Evolutionary conservation across 2,329 filamentous ascomycete species (phyloP), one percentile per base, ranked within the genome.

Genomic region (Penicillium sp.): DNA sequence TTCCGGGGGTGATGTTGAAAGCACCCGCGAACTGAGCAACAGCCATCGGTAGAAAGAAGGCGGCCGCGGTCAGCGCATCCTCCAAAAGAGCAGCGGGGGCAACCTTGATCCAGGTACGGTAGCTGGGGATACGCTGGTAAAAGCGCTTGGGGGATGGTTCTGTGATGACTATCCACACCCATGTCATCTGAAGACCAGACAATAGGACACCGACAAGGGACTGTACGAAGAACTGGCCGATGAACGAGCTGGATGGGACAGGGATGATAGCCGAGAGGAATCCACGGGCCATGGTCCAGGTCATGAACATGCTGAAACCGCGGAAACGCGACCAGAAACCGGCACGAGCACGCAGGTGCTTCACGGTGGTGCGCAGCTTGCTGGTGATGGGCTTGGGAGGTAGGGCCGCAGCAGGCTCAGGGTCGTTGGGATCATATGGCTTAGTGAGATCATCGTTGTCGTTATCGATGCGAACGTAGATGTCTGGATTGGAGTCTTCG

Each of bases 151-250:
- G 70, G 55, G 84, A 87, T 5, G 86, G 85, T 52, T 85, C 80
- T 2, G 90, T 87, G 70, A 97, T 92, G 71, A 96, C 85, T 67
- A 90, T 87, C 73, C 96, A 91, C 3, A 92, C 90, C 91, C 92
- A 96, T 52, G 86, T 83, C 64, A 93, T 84, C 71, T 86, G 84
- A 57, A 93, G 74, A 68, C 89, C 89, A 37, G 88, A 84, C 31
- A 90, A 79, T 21, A 83, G 73, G 22, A 93, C 73, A 51, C 84
- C 80, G 26, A 85, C 80, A 43, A 89, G 56, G 49, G 88, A 80
- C 52, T 80, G 80, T 53, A 79, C 78, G 53, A 90, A 39, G 26
- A 77, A 70, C 67, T 76, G 62, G 62, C 76, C 69, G 53, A 87
- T 63, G 50, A 78, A 69, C 55, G 78, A 63, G 22, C 43, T 68